Base-by-base conservation (phyloP, 169 alveolate genomes). In the Cyclospora cayetanensis region DNA sequence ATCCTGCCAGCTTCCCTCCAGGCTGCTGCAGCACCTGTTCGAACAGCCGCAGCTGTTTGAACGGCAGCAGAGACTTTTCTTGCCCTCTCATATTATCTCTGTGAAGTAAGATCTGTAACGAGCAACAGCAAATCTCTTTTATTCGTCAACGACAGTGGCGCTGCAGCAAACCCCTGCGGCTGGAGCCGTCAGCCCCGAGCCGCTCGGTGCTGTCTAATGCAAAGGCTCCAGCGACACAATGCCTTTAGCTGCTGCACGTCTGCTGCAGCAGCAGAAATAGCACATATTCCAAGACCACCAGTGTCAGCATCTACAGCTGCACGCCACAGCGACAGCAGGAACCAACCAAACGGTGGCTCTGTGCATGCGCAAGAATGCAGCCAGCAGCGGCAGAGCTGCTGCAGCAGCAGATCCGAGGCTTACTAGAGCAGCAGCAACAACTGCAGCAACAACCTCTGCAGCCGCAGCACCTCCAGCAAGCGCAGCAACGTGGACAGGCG, bases 351-450 rank as follows among this genome's bases (percentile, higher is more conserved):
- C 60, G 7, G 60, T 46, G n/a, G n/a, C n/a, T n/a, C n/a, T 7
- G 15, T 15, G 60, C 79, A 66, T 66, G 79, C 79, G 53, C 55
- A 25, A 31, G 31, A 70, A 31, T 70, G 82, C 29, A 70, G 31
- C 55, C 25, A 31, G 52, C 55, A 70, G 82, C 82, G 25, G 82
- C 82, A 5, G 82, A 70, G 46, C 37, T 70, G 82, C 82, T 70
- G 82, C 82, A 70, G 82, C 82, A 70, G 82, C 82, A 70, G 82
- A 46, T 70, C 82, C 82, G 37, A 53, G 82, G 82, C 20, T 37
- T 70, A 1, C 46, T 70, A 15, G 82, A 70, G 53, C 82, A 70
- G 53, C 82, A 70, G 82, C 82, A 70, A 5, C 2, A 37, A 3
- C 46, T 70, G 4, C 82, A 70, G 82, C 82, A 70, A 37, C 11